A percentile compares a stretch with the other conserved stretches of the same genome.
Evolutionary conservation across 2,329 filamentous ascomycete genomes (phyloP).

Genomic region (Paecilomyces formosus): DNA sequence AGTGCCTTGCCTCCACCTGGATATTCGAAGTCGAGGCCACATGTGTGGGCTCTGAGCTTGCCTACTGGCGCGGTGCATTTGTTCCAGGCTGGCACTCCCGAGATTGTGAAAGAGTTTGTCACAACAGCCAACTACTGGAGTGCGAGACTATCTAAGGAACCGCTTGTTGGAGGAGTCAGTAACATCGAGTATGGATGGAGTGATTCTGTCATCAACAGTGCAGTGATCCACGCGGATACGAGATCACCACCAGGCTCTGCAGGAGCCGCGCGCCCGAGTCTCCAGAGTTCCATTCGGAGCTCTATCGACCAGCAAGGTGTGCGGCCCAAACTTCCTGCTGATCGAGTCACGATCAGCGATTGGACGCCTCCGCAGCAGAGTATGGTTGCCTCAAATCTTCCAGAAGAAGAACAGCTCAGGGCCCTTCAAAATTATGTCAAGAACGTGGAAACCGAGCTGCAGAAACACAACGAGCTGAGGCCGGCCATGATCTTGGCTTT

Average conservation of each 20-base stretch:
- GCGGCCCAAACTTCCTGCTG: slow-evolving; percentile 67
- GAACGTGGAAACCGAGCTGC: slow-evolving; percentile 76
- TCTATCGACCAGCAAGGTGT: slow-evolving; percentile 60
- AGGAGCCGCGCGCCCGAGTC: slow-evolving; percentile 42
- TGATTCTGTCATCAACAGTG: slow-evolving; percentile 71
- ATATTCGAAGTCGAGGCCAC: slow-evolving; percentile 80
- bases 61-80: slow-evolving; percentile 91
- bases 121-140: slow-evolving; percentile 97
- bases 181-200: slow-evolving; percentile 98
- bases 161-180: slow-evolving; percentile 83
- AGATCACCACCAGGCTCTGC: slow-evolving; percentile 24
- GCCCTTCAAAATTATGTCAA: slow-evolving; percentile 72
- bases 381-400: slow-evolving; percentile 72
- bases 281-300: slow-evolving; percentile 56
- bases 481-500: slow-evolving; percentile 84
- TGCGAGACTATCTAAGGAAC: slow-evolving; percentile 86
- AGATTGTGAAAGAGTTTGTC: slow-evolving; percentile 92
- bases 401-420: slow-evolving; percentile 73
- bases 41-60: slow-evolving; percentile 90
- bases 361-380: slow-evolving; percentile 87
- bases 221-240: slow-evolving; percentile 53
- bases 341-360: slow-evolving; percentile 74
- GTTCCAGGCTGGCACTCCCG: slow-evolving; percentile 94
- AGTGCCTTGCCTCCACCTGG: slow-evolving; percentile 83
- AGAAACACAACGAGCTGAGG: slow-evolving; percentile 80